A percentile compares a stretch with the other conserved stretches of the same genome.
These are phyloP conservation scores for Fusarium nurragi DNA, from an alignment of 2,329 filamentous ascomycete species.

Conservation along the genomic window DNA sequence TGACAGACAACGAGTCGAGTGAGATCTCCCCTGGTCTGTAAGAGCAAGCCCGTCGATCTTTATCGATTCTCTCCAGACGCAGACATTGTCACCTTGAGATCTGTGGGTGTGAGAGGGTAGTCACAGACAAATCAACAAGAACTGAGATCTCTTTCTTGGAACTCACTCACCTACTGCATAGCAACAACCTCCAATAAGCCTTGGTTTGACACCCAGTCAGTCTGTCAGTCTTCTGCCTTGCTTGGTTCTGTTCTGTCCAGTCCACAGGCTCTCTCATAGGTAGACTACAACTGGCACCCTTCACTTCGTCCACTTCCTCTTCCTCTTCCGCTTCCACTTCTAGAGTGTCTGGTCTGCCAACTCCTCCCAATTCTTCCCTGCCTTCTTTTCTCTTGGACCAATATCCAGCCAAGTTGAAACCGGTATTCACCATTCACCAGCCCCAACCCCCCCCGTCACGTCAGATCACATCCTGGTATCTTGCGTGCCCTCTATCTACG, in stretches of 20 bases:
- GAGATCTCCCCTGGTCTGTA: constrained; percentile 34
- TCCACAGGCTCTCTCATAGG: constrained; percentile 17
- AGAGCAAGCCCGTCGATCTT: constrained; percentile 35
- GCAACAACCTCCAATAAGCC: constrained; percentile 4
- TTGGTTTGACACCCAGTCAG: constrained; percentile 15
- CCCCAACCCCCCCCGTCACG: constrained; percentile 28
- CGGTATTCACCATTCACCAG: background rate
- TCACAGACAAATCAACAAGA: constrained; percentile 7
- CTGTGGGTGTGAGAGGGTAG: constrained; percentile 3
- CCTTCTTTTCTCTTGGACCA: constrained; percentile 7
- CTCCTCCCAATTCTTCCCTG: constrained; percentile 26
- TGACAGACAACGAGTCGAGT: constrained; percentile 22
- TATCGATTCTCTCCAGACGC: constrained; percentile 4
- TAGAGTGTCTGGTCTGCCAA: constrained; percentile 16
- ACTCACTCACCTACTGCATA: constrained; percentile 7
- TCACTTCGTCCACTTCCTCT: constrained; percentile 22
- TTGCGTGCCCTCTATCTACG: constrained; percentile 20
- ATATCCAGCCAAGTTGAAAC: constrained; percentile 16
- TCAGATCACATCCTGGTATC: constrained; percentile 31
- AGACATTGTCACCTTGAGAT: constrained; percentile 6
- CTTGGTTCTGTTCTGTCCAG: constrained; percentile 27
- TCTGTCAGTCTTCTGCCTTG: constrained; percentile 26
- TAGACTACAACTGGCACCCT: constrained; percentile 26
- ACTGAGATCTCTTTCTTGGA: constrained; percentile 20
- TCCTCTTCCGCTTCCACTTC: constrained; percentile 2